These are phyloP conservation scores for Ophiostoma sp. DNA, from an alignment of 2,329 filamentous ascomycete species.

Conservation along the genomic window DNA sequence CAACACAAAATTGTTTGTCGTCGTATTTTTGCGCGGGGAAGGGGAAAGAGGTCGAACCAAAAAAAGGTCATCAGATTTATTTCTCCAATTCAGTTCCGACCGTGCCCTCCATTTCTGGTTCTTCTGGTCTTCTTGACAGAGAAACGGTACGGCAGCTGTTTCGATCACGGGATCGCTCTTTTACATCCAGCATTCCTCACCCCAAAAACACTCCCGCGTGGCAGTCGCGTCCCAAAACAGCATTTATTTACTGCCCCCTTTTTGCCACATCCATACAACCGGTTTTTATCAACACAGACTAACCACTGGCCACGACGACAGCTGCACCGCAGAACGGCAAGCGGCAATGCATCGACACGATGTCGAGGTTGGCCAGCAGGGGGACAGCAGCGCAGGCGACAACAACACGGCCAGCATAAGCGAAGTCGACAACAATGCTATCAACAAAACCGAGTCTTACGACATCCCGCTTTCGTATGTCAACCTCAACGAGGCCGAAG, in stretches of 20 bases:
- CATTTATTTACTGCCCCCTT: neutral
- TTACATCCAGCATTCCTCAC: neutral
- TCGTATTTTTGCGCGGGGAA: neutral
- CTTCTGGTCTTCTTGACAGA: neutral
- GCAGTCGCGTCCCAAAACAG: neutral
- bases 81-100: neutral
- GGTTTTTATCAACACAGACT: neutral
- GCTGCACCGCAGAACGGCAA: neutral
- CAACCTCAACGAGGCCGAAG: conserved; percentile 46
- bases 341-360: neutral
- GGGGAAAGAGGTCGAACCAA: neutral
- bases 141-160: neutral
- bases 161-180: neutral
- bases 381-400: neutral
- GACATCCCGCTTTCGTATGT: conserved; percentile 43
- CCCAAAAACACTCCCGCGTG: neutral
- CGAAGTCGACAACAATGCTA: neutral
- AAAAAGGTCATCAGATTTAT: neutral
- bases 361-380: neutral
- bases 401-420: neutral
- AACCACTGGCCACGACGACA: neutral
- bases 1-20: neutral
- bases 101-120: neutral
- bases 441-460: conserved; percentile 31
- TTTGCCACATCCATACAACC: neutral